phyloP scores from a whole-genome alignment of 176 grass and related monocot genomes.

The Zea mays region DNA sequence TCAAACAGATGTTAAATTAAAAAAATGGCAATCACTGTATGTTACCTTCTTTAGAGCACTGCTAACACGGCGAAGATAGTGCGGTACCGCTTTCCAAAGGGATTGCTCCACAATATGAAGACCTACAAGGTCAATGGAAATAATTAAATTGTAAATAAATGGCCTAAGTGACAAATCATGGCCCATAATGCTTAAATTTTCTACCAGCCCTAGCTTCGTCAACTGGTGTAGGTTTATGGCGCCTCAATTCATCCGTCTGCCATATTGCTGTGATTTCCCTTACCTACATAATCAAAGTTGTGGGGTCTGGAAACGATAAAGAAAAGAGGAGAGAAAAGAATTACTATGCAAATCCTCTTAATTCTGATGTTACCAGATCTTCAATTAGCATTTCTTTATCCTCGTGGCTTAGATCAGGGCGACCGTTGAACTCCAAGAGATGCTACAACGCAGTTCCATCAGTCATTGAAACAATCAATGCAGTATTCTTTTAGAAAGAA shows the following conservation, averaged over 20 bases:
- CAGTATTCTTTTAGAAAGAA: not conserved
- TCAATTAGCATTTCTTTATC: conserved; percentile 93
- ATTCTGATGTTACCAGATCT: conserved; percentile 69
- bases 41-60: conserved; percentile 85
- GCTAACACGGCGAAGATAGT: conserved; percentile 93
- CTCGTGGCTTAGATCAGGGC: conserved; percentile 85
- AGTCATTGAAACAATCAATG: conserved; percentile 15
- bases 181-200: not conserved
- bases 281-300: conserved; percentile 44
- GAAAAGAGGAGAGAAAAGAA: not conserved
- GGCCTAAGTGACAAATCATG: conserved; percentile 23
- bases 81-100: conserved; percentile 90
- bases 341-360: not conserved
- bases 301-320: conserved; percentile 1
- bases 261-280: conserved; percentile 91
- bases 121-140: conserved; percentile 43
- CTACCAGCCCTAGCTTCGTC: conserved; percentile 92
- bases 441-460: conserved; percentile 48
- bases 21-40: conserved; percentile 11
- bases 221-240: conserved; percentile 94
- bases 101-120: conserved; percentile 98
- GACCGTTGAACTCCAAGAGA: conserved; percentile 85
- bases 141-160: conserved; percentile 6
- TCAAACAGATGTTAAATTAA: conserved; percentile 13
- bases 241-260: conserved; percentile 94